Base-by-base conservation (phyloP, 179 eudicot genomes). In the Vitellaria paradoxa region DNA sequence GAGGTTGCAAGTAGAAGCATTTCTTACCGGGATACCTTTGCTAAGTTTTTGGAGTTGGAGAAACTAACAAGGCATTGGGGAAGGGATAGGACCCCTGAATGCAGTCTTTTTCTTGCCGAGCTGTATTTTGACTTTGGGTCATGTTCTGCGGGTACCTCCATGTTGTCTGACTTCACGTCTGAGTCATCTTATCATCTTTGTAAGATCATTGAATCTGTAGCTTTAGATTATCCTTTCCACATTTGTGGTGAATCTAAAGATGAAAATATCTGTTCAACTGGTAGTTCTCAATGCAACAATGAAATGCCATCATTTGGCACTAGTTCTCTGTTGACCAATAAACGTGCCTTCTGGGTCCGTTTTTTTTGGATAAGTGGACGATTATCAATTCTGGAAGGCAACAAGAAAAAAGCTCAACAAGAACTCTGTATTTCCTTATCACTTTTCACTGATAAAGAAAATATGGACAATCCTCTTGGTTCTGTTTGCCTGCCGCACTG, bases 91-190 rank as follows among this genome's bases (percentile, higher is more conserved):
- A 87, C 89, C 49, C 87, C 92, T 30, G 92, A 94, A 76, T 96
- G 98, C 82, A 84, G 92, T 86, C 91, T 96, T 81, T 96, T 96
- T 88, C 92, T 96, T 72, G 91, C 94, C 42, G 99, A 96, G 87
- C 83, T 96, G 65, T 92, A 89, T 88, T 86, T 88, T 80, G 99
- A 93, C 72, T 77, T 91, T 30, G 97, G 91, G 23, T 84, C 88
- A 63, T 81, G 79, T 76, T 94, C 93, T 69, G 80, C 86, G 12
- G 87, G 88, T 79, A 67, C 86, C 61, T 82, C 91, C 71, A 73
- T 65, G 67, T 78, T 72, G 53, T 78, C 90, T 67, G 89, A 87
- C 53, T 86, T 84, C 75, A 85, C 89, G 86, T 78, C 88, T 30
- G 94, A 91, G 79, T 90, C 91, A 72, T 83, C 90, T 80, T 92